A percentile compares a stretch with the other conserved stretches of the same genome.
These are phyloP conservation scores for Larix kaempferi DNA, from an alignment of 75 land plant species.

Conservation along the genomic window DNA sequence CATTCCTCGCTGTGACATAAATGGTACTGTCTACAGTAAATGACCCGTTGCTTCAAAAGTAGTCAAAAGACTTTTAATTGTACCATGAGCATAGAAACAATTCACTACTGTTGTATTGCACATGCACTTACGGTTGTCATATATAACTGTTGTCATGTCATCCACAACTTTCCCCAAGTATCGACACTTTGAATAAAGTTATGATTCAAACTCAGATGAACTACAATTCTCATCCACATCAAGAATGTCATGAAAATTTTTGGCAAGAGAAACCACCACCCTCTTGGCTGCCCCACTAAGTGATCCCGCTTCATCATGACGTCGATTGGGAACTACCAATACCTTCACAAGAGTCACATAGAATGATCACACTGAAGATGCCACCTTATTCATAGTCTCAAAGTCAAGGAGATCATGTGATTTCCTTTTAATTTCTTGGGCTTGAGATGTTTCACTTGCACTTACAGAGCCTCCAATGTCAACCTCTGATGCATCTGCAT, in stretches of 20 bases:
- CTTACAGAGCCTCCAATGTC: conserved; percentile 40
- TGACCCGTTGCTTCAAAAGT: conserved; percentile 97
- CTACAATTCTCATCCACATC: conserved; percentile 45
- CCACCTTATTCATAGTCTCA: conserved; percentile 67
- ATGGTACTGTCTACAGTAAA: conserved; percentile 73
- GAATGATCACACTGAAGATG: conserved; percentile 59
- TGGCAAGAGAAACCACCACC: conserved; percentile 65
- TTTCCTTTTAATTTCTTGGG: conserved; percentile 67
- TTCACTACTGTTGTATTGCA: conserved; percentile 83
- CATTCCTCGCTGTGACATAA: conserved; percentile 45
- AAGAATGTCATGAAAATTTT: conserved; percentile 64
- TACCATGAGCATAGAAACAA: conserved; percentile 79
- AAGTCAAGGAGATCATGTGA: conserved; percentile 62
- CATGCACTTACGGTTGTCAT: conserved; percentile 63
- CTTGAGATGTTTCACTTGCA: conserved; percentile 34
- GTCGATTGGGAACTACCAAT: conserved; percentile 76
- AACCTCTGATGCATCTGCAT: conserved; percentile 47
- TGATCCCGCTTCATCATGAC: conserved; percentile 65
- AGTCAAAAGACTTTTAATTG: conserved; percentile 67
- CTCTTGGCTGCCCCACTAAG: conserved; percentile 60
- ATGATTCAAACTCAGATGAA: conserved; percentile 41
- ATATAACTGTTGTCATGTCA: conserved; percentile 64
- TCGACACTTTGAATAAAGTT: conserved; percentile 79
- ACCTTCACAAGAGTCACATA: conserved; percentile 72
- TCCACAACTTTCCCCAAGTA: conserved; percentile 97